Evolutionary conservation across 31 red algal species (phyloP).

Genomic region (Endocladia muricata): DNA sequence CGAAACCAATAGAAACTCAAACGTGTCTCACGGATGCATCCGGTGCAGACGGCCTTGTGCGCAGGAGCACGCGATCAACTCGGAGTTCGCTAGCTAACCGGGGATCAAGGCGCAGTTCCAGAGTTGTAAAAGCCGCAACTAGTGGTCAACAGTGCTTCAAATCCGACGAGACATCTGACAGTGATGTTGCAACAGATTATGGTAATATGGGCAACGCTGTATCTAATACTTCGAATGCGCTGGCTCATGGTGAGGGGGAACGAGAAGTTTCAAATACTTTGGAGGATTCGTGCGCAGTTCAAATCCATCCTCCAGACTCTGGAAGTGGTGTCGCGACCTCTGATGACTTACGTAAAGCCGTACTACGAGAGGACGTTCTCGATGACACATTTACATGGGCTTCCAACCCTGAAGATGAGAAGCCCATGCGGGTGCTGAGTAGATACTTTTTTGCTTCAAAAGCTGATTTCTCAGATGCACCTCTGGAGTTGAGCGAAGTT

Average conservation of each 20-base stretch:
- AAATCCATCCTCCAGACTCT: not conserved
- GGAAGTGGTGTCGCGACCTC: not conserved
- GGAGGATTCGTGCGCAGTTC: not conserved
- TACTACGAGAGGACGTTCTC: conserved; percentile 11
- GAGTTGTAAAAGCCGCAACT: not conserved
- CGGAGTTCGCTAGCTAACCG: not conserved
- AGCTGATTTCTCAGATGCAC: conserved; percentile 29
- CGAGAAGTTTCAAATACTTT: not conserved
- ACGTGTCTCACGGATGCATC: not conserved
- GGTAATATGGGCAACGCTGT: not conserved
- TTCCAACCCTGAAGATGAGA: conserved; percentile 28
- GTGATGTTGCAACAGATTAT: not conserved
- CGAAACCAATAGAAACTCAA: not conserved
- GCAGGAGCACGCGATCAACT: not conserved
- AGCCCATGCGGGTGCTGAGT: conserved; percentile 45
- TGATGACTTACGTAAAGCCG: not conserved
- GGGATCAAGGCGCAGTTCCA: not conserved
- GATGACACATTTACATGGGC: conserved; percentile 35
- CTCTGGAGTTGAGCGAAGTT: conserved; percentile 38
- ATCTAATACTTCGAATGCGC: not conserved
- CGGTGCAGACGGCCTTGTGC: not conserved
- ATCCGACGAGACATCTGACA: not conserved
- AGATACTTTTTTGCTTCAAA: conserved; percentile 42
- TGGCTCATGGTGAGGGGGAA: not conserved
- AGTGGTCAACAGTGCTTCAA: not conserved